Evolutionary conservation across 2,329 filamentous ascomycete genomes (phyloP).

Genomic region (Diaporthe ampelina): DNA sequence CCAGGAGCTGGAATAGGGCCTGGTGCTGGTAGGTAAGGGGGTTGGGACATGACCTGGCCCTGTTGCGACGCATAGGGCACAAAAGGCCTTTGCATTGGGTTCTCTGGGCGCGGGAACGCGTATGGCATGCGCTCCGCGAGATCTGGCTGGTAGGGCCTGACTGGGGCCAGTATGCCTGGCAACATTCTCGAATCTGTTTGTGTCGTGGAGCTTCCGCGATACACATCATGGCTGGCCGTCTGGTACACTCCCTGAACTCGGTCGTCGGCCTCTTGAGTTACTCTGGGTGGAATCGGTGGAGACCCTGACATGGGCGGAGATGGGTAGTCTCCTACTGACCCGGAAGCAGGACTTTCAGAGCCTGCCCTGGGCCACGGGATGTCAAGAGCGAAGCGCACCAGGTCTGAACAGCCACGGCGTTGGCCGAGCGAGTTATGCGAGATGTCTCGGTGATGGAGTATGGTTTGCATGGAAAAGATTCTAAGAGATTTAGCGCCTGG

Average conservation of each 20-base stretch:
- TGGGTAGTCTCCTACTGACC: constrained; percentile 73
- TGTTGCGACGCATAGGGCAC: constrained; percentile 52
- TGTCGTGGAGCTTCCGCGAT: constrained; percentile 56
- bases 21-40: constrained; percentile 47
- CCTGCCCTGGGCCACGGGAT: constrained; percentile 68
- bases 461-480: constrained; percentile 67
- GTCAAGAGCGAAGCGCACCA: constrained; percentile 69
- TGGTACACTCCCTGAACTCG: constrained; percentile 65
- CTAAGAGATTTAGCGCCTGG: constrained; percentile 43
- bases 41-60: constrained; percentile 50
- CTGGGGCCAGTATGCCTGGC: constrained; percentile 49
- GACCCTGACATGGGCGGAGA: constrained; percentile 83
- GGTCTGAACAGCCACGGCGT: constrained; percentile 69
- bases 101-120: constrained; percentile 56
- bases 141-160: constrained; percentile 56
- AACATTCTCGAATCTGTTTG: constrained; percentile 54
- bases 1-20: constrained; percentile 50
- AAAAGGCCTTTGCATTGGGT: constrained; percentile 50
- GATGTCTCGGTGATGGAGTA: constrained; percentile 60
- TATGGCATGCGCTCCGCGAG: constrained; percentile 57
- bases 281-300: constrained; percentile 71
- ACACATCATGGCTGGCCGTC: constrained; percentile 64
- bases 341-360: constrained; percentile 67
- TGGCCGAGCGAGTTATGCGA: constrained; percentile 66
- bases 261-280: constrained; percentile 69